Evolutionary conservation across 2,329 filamentous ascomycete species (phyloP), one percentile per base, ranked within the genome.

Genomic region (Tolypocladium endophyticum): DNA sequence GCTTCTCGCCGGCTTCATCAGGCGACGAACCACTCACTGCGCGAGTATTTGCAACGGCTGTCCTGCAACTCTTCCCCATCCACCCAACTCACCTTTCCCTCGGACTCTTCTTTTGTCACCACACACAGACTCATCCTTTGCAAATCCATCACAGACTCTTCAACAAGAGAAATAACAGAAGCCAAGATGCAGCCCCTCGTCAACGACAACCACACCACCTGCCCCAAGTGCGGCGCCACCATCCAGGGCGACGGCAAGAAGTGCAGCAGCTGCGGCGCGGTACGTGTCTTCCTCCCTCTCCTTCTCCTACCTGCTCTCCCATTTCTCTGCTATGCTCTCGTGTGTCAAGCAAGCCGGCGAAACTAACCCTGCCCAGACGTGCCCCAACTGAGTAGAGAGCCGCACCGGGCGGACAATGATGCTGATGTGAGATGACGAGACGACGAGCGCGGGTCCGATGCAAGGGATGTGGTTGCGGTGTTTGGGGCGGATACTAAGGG

Each of bases 191-290:
- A 72, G 63, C 69, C 69, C 62, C 65, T 66, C 64, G 70, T 74
- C 70, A 72, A 76, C 71, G 62, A 61, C 61, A 68, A 69, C 70
- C 69, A 74, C 68, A 66, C 69, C 60, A 64, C 69, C 66, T 85
- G 82, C 77, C 82, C 82, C 74, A 83, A 81, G 75, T 85, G 82
- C 77, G 78, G 76, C 66, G 73, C 76, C 66, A 62, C 73, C 68
- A 76, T 78, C 65, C 67, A 71, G 55, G 74, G 74, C 65, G 66
- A 67, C 50, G 66, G 67, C 74, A 85, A 85, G 81, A 77, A 75
- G 62, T 85, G 82, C 75, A 66, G 68, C 61, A 74, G 76, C 60
- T 85, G 82, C 74, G 82, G 82, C 59, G 81, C 82, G 67, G 82
- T 85, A 76, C 67, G 82, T 76, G 76, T 39, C 39, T 28, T 18